phyloP scores from a whole-genome alignment of 805 yeast species.

The Torulaspora franciscae region DNA sequence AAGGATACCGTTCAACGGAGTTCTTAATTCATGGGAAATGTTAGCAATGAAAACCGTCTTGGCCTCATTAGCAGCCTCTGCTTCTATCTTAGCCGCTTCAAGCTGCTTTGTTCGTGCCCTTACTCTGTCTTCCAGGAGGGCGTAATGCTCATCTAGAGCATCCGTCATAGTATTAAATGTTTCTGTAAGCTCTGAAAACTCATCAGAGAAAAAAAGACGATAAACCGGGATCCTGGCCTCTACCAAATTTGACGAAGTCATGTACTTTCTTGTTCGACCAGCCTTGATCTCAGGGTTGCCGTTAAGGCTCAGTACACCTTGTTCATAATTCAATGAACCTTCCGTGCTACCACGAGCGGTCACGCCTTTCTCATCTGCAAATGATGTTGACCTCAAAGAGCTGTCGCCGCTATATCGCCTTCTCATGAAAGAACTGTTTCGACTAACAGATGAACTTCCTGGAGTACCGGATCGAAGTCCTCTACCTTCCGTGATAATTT shows the following conservation, averaged over 20 bases:
- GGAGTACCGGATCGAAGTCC: conserved; percentile 34
- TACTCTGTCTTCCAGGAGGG: conserved; percentile 83
- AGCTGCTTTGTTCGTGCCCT: conserved; percentile 78
- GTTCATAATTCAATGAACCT: conserved; percentile 15
- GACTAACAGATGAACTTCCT: conserved; percentile 19
- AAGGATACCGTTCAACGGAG: conserved; percentile 91
- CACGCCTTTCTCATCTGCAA: conserved; percentile 12
- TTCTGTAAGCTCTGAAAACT: conserved; percentile 78
- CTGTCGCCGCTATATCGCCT: conserved; percentile 12
- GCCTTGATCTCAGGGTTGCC: conserved; percentile 18
- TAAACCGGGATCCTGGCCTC: conserved; percentile 43
- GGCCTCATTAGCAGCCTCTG: conserved; percentile 94
- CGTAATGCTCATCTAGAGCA: conserved; percentile 78
- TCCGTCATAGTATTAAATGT: conserved; percentile 90
- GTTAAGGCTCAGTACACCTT: conserved; percentile 5
- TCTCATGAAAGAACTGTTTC: conserved; percentile 21
- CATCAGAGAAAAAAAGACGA: conserved; percentile 64
- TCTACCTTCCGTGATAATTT: conserved; percentile 43
- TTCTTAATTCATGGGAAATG: conserved; percentile 88
- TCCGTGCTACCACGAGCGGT: conserved; percentile 8
- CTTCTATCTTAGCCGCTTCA: conserved; percentile 81
- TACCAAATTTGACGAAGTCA: conserved; percentile 35
- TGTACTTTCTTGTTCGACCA: conserved; percentile 19
- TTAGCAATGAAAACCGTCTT: conserved; percentile 91
- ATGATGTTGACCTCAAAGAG: conserved; percentile 10